A percentile compares a stretch with the other conserved stretches of the same genome.
phyloP scores from a whole-genome alignment of 75 land plant genomes.

The Selaginella moellendorffii region DNA sequence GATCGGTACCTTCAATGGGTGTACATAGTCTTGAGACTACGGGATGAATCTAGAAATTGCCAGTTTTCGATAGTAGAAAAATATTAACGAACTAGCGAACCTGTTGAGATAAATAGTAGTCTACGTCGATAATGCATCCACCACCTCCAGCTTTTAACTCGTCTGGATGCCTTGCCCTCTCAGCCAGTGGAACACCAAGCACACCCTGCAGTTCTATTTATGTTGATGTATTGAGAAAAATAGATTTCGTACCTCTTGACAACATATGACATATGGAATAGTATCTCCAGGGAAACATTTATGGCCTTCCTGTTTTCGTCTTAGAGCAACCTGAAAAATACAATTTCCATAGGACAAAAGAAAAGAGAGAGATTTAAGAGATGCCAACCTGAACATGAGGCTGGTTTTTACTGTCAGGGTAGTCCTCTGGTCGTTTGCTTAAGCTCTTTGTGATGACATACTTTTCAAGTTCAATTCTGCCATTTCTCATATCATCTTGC shows the following conservation, averaged over 20 bases:
- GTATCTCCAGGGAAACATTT: slow-evolving; percentile 80
- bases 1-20: slow-evolving; percentile 89
- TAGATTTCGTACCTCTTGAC: slow-evolving; percentile 47
- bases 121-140: slow-evolving; percentile 88
- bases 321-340: slow-evolving; percentile 62
- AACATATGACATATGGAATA: slow-evolving; percentile 85
- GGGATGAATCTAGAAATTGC: slow-evolving; percentile 74
- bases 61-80: too few relatives aligned
- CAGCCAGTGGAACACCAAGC: slow-evolving; percentile 53
- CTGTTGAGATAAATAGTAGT: slow-evolving; percentile 95
- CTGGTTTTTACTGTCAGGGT: slow-evolving; percentile 91
- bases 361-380: background rate
- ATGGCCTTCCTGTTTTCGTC: slow-evolving; percentile 73
- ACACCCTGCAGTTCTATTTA: background rate
- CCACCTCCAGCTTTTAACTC: slow-evolving; percentile 64
- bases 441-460: slow-evolving; percentile 80
- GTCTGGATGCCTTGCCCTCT: slow-evolving; percentile 96
- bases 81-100: slow-evolving; percentile 14
- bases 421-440: slow-evolving; percentile 91
- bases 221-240: background rate
- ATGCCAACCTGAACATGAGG: slow-evolving; percentile 87
- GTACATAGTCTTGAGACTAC: slow-evolving; percentile 95
- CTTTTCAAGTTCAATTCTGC: slow-evolving; percentile 77
- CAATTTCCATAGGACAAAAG: background rate
- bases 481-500: slow-evolving; percentile 91